Evolutionary conservation across 106 monocot species (phyloP).

Genomic region (Agapanthus africanus): DNA sequence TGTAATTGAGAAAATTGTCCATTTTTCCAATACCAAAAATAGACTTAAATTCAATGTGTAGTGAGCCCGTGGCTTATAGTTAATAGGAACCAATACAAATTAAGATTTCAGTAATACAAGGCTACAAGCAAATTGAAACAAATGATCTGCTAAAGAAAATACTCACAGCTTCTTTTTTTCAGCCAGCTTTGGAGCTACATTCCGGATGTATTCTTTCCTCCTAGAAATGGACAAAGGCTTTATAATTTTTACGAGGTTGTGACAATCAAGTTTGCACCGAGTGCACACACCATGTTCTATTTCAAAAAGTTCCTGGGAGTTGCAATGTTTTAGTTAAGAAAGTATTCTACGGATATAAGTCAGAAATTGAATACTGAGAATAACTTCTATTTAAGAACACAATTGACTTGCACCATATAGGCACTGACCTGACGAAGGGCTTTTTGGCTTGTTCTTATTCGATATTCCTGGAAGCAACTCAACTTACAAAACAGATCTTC

Average conservation of each 20-base stretch:
- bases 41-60: too few species aligned
- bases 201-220: slow-evolving; percentile 45
- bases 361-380: neutral
- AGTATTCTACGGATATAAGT: neutral
- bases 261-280: slow-evolving; percentile 80
- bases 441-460: slow-evolving; percentile 73
- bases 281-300: slow-evolving; percentile 82
- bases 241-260: slow-evolving; percentile 54
- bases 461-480: slow-evolving; percentile 68
- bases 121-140: too few species aligned
- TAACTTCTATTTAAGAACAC: neutral
- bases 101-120: too few species aligned
- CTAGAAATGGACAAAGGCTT: slow-evolving; percentile 46
- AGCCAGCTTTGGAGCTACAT: slow-evolving; percentile 70
- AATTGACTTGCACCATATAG: neutral
- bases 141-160: too few species aligned
- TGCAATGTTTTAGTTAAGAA: neutral
- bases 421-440: slow-evolving; percentile 65
- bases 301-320: slow-evolving; percentile 76
- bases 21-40: too few species aligned
- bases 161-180: slow-evolving; percentile 59
- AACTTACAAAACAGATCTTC: slow-evolving; percentile 91
- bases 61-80: too few species aligned
- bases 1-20: too few species aligned
- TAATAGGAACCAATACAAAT: too few species aligned